A percentile compares a stretch with the other conserved stretches of the same genome.
These are phyloP conservation scores for Saccharomycopsis hybrid DNA, from an alignment of 1,139 yeast species.

Conservation along the genomic window DNA sequence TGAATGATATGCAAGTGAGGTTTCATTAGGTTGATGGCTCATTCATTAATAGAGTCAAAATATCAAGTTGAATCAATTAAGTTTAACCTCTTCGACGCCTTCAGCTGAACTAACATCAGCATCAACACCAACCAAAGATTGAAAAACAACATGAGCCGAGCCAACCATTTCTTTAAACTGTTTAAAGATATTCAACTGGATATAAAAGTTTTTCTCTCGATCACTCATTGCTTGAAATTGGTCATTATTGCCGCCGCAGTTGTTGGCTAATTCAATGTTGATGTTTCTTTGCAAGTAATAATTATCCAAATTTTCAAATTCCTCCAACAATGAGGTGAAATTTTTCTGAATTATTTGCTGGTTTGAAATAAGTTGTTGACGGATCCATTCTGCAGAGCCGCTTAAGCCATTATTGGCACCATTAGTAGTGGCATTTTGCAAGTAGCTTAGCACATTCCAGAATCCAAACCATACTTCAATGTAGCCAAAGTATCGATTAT, in stretches of 20 bases:
- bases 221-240: slow-evolving; percentile 1
- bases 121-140: too few relatives aligned
- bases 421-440: too few relatives aligned
- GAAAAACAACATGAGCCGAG: too few relatives aligned
- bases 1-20: too few relatives aligned
- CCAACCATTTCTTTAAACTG: slow-evolving; percentile 8
- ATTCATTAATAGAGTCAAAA: too few relatives aligned
- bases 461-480: slow-evolving; percentile 14
- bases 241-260: not conserved
- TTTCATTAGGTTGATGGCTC: too few relatives aligned
- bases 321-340: not conserved
- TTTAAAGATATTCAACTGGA: slow-evolving; percentile 13
- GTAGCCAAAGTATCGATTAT: slow-evolving; percentile 15
- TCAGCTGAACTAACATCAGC: too few relatives aligned
- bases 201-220: slow-evolving; percentile 6
- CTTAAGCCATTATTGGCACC: too few relatives aligned
- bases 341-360: not conserved
- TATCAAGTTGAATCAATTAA: too few relatives aligned
- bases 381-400: too few relatives aligned
- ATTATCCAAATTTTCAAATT: slow-evolving; percentile 19
- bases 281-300: slow-evolving; percentile 17
- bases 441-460: not conserved
- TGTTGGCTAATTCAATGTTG: slow-evolving; percentile 10
- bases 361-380: not conserved
- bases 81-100: too few relatives aligned